Evolutionary conservation across 129 eudicot species (phyloP), one percentile per base, ranked within the genome.

Genomic region (Erigeron canadensis): DNA sequence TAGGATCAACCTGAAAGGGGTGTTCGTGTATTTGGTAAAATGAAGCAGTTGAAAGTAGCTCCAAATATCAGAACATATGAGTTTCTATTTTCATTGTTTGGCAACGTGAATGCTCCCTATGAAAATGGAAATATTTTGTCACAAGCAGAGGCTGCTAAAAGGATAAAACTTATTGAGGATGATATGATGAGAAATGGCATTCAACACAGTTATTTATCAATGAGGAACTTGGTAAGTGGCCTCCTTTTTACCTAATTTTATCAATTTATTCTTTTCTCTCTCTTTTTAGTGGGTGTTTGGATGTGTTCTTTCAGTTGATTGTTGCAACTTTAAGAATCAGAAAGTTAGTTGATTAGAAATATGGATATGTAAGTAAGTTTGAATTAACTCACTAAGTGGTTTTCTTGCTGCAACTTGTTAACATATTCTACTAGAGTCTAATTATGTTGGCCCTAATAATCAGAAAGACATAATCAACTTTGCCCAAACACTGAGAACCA

Each of bases 1-100:
- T 75, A 91, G 98, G 96, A 89, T 86, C 80, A 78, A 78, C 93
- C 93, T 65, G 98, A 85, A 75, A 88, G 90, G 11, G 96, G 96
- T 50, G 73, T 87, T 61, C 78, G 66, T 63, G 78, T 82, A 67
- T 85, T 85, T 72, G 96, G 96, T 77, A 85, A 84, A 83, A 89
- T 89, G 98, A 87, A 80, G 75, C 59, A 80, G 39, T 60, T 83
- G 76, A 75, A 82, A 63, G 51, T 94, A 45, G 68, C 67, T 67
- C 92, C 88, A 51, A 72, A 87, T 72, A 82, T 87, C 65, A 80
- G 81, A 76, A 94, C 98, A 56, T 94, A 94, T 58, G 98, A 87
- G 67, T 73, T 87, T 41, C 79, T 90, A 57, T 87, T 90, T 83
- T 87, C 92, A 16, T 81, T 94, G 81, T 90, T 94, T 78, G 94